These are phyloP conservation scores for Marvania coccoides DNA, from an alignment of 139 green algal genomes.

Conservation along the genomic window DNA sequence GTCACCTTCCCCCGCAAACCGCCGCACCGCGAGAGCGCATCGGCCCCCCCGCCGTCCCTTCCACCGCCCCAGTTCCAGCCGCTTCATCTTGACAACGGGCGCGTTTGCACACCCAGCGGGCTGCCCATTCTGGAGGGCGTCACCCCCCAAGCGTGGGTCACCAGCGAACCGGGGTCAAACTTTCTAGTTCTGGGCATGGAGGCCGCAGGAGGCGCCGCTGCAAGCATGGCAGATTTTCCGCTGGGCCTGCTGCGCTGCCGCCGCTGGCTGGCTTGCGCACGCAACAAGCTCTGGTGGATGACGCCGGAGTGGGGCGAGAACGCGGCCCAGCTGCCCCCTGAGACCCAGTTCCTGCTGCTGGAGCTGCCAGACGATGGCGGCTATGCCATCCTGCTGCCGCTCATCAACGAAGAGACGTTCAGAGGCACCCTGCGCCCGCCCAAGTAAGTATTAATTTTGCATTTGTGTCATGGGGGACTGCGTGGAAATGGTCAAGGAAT, in stretches of 20 bases:
- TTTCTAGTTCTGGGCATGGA: constrained; percentile 40
- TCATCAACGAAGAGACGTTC: constrained; percentile 70
- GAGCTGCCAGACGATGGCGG: constrained; percentile 54
- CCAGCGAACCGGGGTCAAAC: not conserved
- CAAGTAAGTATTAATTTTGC: no score
- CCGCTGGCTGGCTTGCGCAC: constrained; percentile 57
- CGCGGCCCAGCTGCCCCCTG: constrained; percentile 59
- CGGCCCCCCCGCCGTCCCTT: no score
- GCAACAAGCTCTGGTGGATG: constrained; percentile 92
- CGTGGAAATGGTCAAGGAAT: not conserved
- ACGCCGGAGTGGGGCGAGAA: constrained; percentile 79
- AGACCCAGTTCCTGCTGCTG: constrained; percentile 90
- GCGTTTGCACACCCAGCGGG: not conserved
- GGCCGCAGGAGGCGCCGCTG: constrained; percentile 5
- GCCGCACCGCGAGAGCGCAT: no score
- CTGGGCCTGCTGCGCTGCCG: constrained; percentile 34
- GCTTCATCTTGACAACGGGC: constrained; percentile 3
- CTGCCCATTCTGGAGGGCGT: constrained; percentile 7
- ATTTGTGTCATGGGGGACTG: not conserved
- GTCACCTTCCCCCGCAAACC: no score
- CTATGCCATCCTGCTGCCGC: constrained; percentile 72
- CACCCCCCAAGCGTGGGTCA: not conserved
- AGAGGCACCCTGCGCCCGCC: constrained; percentile 57
- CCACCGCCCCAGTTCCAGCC: constrained; percentile 4
- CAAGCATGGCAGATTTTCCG: constrained; percentile 23